Percentiles rank a stretch among this genome's conserved stretches.
These are phyloP conservation scores for Beta corolliflora DNA, from an alignment of 179 eudicot genomes.

Conservation along the genomic window DNA sequence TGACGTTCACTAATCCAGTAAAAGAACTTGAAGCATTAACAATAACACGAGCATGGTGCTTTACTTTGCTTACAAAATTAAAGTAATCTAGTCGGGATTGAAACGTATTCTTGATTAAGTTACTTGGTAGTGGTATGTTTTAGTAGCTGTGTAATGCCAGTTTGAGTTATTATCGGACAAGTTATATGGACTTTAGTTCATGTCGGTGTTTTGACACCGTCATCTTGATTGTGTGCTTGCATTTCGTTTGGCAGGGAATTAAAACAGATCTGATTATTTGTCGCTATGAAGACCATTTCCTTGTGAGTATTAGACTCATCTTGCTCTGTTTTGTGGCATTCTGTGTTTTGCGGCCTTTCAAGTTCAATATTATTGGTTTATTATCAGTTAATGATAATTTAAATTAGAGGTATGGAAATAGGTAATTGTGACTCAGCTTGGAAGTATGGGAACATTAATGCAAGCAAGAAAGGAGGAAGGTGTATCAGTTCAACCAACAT, in stretches of 20 bases:
- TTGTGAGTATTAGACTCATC: slow-evolving; percentile 47
- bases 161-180: too few species aligned
- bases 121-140: too few species aligned
- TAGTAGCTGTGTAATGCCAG: too few species aligned
- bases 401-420: slow-evolving; percentile 71
- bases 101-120: neutral
- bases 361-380: slow-evolving; percentile 1
- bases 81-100: neutral
- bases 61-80: neutral
- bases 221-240: slow-evolving; percentile 5
- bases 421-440: slow-evolving; percentile 82
- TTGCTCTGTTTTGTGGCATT: slow-evolving; percentile 1
- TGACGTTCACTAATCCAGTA: neutral
- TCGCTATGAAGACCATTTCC: slow-evolving; percentile 68
- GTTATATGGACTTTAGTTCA: neutral
- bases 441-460: slow-evolving; percentile 81
- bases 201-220: neutral
- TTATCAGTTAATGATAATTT: slow-evolving; percentile 57
- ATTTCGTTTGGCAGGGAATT: slow-evolving; percentile 46
- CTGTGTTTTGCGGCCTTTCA: neutral
- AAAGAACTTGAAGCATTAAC: neutral
- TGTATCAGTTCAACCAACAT: slow-evolving; percentile 58
- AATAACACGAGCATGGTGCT: neutral
- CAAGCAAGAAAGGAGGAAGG: slow-evolving; percentile 85
- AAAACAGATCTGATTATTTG: slow-evolving; percentile 63